phyloP scores from a whole-genome alignment of 2,329 filamentous ascomycete species.

The Sporothrix variecibatus region DNA sequence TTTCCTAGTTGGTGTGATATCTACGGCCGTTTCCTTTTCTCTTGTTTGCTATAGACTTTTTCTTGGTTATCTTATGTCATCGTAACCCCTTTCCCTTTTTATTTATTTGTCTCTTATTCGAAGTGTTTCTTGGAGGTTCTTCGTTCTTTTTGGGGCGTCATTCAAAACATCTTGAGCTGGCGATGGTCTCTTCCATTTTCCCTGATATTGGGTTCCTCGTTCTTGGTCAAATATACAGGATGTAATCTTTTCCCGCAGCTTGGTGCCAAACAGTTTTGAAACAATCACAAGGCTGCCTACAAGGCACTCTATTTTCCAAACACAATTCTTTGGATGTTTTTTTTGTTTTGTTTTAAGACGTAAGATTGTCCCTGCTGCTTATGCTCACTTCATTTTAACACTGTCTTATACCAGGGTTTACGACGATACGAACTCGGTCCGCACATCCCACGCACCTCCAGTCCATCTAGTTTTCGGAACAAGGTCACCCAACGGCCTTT shows the following conservation, averaged over 20 bases:
- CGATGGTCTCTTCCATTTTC: conserved; percentile 14
- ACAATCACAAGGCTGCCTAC: background rate
- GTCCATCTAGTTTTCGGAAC: conserved; percentile 37
- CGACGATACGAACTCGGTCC: conserved; percentile 34
- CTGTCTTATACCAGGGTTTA: background rate
- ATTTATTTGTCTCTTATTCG: background rate
- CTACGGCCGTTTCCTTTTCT: background rate
- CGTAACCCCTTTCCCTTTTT: background rate
- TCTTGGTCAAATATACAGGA: conserved; percentile 6
- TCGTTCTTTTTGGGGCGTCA: conserved; percentile 13
- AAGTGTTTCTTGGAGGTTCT: background rate
- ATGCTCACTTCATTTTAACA: background rate
- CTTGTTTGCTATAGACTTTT: conserved; percentile 1
- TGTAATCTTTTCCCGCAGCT: background rate
- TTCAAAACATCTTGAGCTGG: conserved; percentile 7
- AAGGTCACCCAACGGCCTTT: conserved; percentile 39
- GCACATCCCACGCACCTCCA: conserved; percentile 38
- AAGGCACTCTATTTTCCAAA: background rate
- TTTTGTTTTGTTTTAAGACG: background rate
- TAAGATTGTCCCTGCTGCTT: background rate
- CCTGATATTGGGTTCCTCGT: background rate
- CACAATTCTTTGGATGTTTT: background rate
- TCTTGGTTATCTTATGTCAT: background rate
- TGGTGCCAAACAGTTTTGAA: background rate
- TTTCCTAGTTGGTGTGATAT: background rate